A percentile compares a stretch with the other conserved stretches of the same genome.
These are phyloP conservation scores for Phytophthora cryptogea DNA, from an alignment of 352 stramenopile genomes.

Conservation along the genomic window DNA sequence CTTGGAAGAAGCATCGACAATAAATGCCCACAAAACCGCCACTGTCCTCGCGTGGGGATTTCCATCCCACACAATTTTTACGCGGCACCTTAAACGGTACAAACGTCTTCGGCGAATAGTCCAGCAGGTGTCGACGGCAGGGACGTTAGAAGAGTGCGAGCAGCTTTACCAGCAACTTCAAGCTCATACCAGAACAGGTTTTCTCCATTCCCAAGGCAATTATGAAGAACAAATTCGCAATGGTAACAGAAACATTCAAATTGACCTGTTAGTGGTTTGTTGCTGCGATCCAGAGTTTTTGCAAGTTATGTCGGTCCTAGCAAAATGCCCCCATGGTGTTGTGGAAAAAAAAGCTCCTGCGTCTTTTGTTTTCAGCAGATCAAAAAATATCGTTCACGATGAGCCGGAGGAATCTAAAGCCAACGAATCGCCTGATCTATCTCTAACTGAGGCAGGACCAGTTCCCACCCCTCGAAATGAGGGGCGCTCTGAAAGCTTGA, in stretches of 20 bases:
- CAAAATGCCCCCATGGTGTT: constrained; percentile 8
- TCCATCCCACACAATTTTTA: constrained; percentile 29
- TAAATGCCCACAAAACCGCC: constrained; percentile 33
- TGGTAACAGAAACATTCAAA: constrained; percentile 6
- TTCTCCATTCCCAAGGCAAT: constrained; percentile 8
- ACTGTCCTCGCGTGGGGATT: constrained; percentile 40
- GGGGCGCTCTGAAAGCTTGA: constrained; percentile 6
- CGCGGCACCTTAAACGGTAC: constrained; percentile 43
- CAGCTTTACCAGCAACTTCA: constrained; percentile 31
- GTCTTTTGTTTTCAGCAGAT: neutral
- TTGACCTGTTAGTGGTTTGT: constrained; percentile 22
- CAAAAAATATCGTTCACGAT: neutral
- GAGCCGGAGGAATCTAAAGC: neutral
- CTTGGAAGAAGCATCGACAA: constrained; percentile 35
- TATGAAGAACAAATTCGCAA: constrained; percentile 2
- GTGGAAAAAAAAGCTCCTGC: neutral
- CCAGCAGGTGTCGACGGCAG: neutral
- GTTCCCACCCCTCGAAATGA: neutral
- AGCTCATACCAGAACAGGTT: constrained; percentile 19
- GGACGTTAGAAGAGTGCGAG: constrained; percentile 29
- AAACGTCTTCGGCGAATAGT: constrained; percentile 26
- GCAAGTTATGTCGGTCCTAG: constrained; percentile 18
- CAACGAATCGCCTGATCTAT: neutral
- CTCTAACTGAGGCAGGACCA: neutral
- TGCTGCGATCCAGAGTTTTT: constrained; percentile 27